A percentile compares a stretch with the other conserved stretches of the same genome.
Conservation (phyloP, 2,329 filamentous ascomycete genomes). For the Myrmaecium sp. region DNA sequence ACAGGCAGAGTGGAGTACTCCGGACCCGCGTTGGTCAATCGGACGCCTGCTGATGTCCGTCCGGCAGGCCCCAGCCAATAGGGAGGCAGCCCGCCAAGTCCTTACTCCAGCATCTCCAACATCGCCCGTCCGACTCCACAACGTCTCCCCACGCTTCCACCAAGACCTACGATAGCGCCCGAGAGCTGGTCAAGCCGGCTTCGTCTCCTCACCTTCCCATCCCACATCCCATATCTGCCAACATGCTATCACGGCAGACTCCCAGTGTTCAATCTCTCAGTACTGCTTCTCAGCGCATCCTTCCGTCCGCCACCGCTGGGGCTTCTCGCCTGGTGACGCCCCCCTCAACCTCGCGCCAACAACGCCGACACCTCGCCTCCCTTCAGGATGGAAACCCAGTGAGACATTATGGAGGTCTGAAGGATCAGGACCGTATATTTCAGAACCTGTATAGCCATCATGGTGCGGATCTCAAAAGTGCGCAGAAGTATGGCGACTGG, state of each 20-base stretch:
- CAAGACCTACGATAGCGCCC: too few species aligned
- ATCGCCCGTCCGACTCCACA: conserved; percentile 3
- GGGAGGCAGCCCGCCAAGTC: neutral
- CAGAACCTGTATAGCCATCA: conserved; percentile 94
- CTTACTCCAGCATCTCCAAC: conserved; percentile 10
- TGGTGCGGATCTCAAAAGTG: conserved; percentile 78
- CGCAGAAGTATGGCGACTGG: conserved; percentile 98
- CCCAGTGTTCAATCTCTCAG: conserved; percentile 22
- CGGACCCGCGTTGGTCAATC: too few species aligned
- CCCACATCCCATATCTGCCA: conserved; percentile 10
- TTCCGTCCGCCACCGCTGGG: conserved; percentile 21
- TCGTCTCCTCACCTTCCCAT: conserved; percentile 3
- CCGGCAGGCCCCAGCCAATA: neutral
- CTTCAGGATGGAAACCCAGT: conserved; percentile 37
- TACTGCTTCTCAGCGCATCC: conserved; percentile 23
- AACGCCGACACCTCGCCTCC: conserved; percentile 51
- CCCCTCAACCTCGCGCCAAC: conserved; percentile 21
- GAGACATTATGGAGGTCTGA: conserved; percentile 65
- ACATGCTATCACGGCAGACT: conserved; percentile 25
- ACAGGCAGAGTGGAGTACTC: too few species aligned
- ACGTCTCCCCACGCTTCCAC: too few species aligned
- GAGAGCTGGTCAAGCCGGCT: too few species aligned
- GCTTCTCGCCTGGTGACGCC: conserved; percentile 25
- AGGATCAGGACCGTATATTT: conserved; percentile 97
- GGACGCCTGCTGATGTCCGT: too few species aligned